phyloP scores from a whole-genome alignment of 169 alveolate genomes.

The Cryptosporidium parvum region DNA sequence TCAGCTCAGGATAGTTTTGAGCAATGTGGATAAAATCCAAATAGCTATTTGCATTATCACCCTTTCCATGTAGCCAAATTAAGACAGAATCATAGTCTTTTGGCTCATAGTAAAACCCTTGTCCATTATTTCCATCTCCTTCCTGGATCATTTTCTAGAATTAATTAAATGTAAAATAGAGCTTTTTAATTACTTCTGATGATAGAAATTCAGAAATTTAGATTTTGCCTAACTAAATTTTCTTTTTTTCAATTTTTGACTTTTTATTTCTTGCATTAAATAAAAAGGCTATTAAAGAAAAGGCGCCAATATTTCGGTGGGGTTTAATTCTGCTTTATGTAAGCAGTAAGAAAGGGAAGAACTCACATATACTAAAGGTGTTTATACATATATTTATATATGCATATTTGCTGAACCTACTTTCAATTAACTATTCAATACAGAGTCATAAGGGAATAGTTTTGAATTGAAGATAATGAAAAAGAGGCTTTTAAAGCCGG shows the following conservation, averaged over 20 bases:
- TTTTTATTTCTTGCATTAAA: neutral
- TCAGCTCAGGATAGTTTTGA: constrained; percentile 16
- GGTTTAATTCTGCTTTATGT: neutral
- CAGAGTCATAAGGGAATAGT: neutral
- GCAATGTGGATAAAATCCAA: constrained; percentile 10
- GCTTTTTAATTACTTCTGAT: neutral
- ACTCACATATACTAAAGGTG: neutral
- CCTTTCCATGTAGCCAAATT: constrained; percentile 75
- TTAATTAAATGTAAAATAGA: neutral
- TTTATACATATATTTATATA: neutral
- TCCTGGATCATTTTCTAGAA: constrained; percentile 11
- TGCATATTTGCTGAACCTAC: neutral
- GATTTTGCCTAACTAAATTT: neutral
- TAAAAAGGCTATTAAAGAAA: neutral
- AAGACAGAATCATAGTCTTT: constrained; percentile 34
- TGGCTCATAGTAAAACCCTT: constrained; percentile 51
- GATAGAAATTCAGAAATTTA: neutral
- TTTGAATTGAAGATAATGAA: neutral
- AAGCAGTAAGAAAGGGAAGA: neutral
- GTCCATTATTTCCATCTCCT: constrained; percentile 69
- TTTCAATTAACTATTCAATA: neutral
- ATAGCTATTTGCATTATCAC: constrained; percentile 60
- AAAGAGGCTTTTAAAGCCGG: constrained; percentile 28
- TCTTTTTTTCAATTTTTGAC: neutral
- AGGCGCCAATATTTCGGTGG: neutral